phyloP scores from a whole-genome alignment of 106 monocot species.

The Acorus calamus region DNA sequence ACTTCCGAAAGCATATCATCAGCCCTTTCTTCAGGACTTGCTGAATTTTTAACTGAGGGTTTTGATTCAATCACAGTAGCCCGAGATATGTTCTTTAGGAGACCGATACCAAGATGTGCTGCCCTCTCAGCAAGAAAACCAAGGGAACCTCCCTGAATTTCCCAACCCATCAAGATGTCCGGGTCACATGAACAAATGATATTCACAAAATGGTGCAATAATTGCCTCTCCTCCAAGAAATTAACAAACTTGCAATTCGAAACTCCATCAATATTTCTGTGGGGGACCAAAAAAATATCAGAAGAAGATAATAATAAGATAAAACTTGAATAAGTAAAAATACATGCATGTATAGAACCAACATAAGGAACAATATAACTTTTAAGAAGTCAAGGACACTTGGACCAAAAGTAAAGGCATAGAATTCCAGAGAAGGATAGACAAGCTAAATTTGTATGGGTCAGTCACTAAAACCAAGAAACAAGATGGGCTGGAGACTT shows the following conservation, averaged over 20 bases:
- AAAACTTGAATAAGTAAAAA: too few species aligned
- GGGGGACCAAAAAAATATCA: too few species aligned
- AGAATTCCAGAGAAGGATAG: too few species aligned
- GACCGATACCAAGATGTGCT: conserved; percentile 45
- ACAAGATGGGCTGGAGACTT: too few species aligned
- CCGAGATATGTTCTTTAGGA: conserved; percentile 71
- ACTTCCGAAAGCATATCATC: conserved; percentile 10
- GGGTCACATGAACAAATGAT: conserved; percentile 69
- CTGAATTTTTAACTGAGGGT: conserved; percentile 14
- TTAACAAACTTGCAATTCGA: conserved; percentile 29
- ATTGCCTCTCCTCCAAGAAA: conserved; percentile 43
- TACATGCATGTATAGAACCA: too few species aligned
- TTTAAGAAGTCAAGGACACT: too few species aligned
- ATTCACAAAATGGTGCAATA: conserved; percentile 49
- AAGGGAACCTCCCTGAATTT: conserved; percentile 68
- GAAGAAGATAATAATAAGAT: too few species aligned
- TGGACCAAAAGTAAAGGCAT: too few species aligned
- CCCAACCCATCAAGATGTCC: conserved; percentile 93
- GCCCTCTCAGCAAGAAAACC: conserved; percentile 94
- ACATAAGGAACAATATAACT: too few species aligned
- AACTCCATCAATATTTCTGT: conserved; percentile 57
- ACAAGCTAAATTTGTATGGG: too few species aligned
- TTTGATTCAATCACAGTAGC: conserved; percentile 31
- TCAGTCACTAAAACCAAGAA: too few species aligned
- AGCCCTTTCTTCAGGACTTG: conserved; percentile 5